These are phyloP conservation scores for Lactarius sp. DNA, from an alignment of 768 basidiomycete species.

Conservation along the genomic window DNA sequence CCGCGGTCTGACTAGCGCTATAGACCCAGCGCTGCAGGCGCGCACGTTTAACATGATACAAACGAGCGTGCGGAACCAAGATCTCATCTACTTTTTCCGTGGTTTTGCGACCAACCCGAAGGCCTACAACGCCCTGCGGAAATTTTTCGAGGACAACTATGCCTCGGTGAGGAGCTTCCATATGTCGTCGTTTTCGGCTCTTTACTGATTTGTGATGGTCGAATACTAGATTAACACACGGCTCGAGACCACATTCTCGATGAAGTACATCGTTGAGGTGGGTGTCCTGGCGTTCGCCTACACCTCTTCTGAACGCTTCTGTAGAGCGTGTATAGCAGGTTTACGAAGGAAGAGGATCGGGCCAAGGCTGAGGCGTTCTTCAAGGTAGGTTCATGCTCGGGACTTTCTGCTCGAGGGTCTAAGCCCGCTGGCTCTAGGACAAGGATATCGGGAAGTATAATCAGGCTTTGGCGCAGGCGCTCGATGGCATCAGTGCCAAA, in stretches of 20 bases:
- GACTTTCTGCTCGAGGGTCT: background rate
- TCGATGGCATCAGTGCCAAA: slow-evolving; percentile 22
- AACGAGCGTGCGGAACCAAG: slow-evolving; percentile 51
- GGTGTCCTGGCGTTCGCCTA: background rate
- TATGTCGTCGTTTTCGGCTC: background rate
- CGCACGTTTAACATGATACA: slow-evolving; percentile 60
- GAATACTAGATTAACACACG: slow-evolving; percentile 13
- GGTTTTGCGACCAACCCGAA: slow-evolving; percentile 53
- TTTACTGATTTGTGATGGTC: background rate
- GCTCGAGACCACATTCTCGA: slow-evolving; percentile 20
- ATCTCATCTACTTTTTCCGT: slow-evolving; percentile 58
- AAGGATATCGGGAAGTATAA: slow-evolving; percentile 24
- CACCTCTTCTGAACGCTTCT: background rate
- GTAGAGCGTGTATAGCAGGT: slow-evolving; percentile 9
- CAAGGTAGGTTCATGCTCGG: slow-evolving; percentile 3
- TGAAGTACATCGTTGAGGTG: slow-evolving; percentile 17
- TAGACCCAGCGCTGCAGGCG: slow-evolving; percentile 51
- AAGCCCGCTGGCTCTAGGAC: background rate
- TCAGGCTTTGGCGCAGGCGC: slow-evolving; percentile 20
- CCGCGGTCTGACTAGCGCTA: slow-evolving; percentile 56
- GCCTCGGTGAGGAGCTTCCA: slow-evolving; percentile 42
- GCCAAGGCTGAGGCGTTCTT: slow-evolving; percentile 21
- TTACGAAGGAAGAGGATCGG: slow-evolving; percentile 15
- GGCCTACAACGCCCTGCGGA: slow-evolving; percentile 48
- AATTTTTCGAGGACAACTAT: slow-evolving; percentile 69